Percentiles rank a stretch among this genome's conserved stretches.
phyloP scores from a whole-genome alignment of 108 stramenopile genomes.

The Nitzschia putrida region DNA sequence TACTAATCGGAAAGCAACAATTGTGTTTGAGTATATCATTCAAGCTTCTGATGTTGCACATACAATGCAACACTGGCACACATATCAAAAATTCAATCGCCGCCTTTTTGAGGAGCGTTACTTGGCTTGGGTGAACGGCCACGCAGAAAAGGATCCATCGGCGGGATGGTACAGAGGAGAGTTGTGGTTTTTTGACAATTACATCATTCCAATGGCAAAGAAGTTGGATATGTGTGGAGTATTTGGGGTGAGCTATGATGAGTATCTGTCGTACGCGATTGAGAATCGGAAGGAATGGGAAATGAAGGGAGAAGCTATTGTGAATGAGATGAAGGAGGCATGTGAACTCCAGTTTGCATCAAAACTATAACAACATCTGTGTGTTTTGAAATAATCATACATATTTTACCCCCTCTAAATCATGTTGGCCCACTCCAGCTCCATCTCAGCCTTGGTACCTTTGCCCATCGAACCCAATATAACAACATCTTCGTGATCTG shows the following conservation, averaged over 20 bases:
- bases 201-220: constrained; percentile 22
- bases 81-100: constrained; percentile 25
- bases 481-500: constrained; percentile 3
- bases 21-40: constrained; percentile 50
- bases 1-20: constrained; percentile 34
- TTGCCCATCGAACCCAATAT: constrained; percentile 1
- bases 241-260: constrained; percentile 17
- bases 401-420: neutral
- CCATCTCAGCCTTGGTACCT: neutral
- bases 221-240: constrained; percentile 24
- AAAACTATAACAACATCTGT: no score
- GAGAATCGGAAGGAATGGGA: constrained; percentile 26
- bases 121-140: constrained; percentile 17
- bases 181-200: constrained; percentile 30
- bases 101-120: constrained; percentile 19
- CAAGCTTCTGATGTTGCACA: constrained; percentile 32
- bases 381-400: no score
- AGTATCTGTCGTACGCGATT: constrained; percentile 19
- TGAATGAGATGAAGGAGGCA: constrained; percentile 5
- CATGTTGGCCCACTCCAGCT: constrained; percentile 20
- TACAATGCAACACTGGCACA: constrained; percentile 26
- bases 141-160: constrained; percentile 17
- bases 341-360: no score
- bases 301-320: constrained; percentile 16
- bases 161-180: constrained; percentile 32